These are phyloP conservation scores for Phyllosticta capitalensis DNA, from an alignment of 2,329 filamentous ascomycete species.

Conservation along the genomic window DNA sequence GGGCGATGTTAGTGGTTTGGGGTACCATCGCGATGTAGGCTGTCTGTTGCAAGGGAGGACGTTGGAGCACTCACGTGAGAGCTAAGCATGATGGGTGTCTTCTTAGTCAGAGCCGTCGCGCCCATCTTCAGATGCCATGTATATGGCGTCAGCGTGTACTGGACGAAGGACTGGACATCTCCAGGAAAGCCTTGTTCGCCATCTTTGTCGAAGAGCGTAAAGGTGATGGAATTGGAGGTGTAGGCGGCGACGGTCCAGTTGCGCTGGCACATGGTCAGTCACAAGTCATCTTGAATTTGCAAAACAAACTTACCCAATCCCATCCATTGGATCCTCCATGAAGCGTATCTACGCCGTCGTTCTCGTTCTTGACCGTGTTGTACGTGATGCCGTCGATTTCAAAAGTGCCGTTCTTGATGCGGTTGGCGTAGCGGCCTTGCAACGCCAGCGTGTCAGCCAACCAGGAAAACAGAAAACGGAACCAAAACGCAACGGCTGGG, in stretches of 20 bases:
- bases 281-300: background rate
- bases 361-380: constrained; percentile 51
- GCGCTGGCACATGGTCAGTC: constrained; percentile 32
- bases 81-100: constrained; percentile 75
- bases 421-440: constrained; percentile 60
- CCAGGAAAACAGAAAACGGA: background rate
- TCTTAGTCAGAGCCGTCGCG: constrained; percentile 60
- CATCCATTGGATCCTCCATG: constrained; percentile 64
- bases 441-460: background rate
- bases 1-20: constrained; percentile 1
- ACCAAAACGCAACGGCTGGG: background rate
- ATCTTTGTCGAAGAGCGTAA: constrained; percentile 62
- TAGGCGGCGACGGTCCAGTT: constrained; percentile 69
- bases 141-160: constrained; percentile 57
- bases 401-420: constrained; percentile 69
- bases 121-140: constrained; percentile 67
- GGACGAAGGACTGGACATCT: constrained; percentile 63
- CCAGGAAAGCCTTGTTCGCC: constrained; percentile 71
- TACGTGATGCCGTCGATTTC: constrained; percentile 54
- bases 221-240: constrained; percentile 59
- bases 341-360: constrained; percentile 48
- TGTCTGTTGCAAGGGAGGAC: background rate
- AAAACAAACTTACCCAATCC: constrained; percentile 44
- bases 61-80: constrained; percentile 46
- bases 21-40: background rate